Conservation (phyloP, 2,329 filamentous ascomycete species). For the Coniochaeta hoffmannii region DNA sequence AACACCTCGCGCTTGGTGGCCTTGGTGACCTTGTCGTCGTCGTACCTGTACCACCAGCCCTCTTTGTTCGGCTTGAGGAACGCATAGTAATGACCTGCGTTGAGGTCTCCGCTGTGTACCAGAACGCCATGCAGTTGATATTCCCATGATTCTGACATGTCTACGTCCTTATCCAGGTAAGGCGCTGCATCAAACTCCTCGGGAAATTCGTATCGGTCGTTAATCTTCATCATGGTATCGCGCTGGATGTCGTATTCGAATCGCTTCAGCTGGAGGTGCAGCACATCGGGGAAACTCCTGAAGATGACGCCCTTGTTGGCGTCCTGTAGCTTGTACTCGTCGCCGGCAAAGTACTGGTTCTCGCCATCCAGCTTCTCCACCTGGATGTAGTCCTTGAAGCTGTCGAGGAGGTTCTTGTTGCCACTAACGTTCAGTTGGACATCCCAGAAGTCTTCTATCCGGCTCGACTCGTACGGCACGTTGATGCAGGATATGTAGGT, state of each 20-base stretch:
- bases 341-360: constrained; percentile 93
- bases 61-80: constrained; percentile 92
- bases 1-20: constrained; percentile 86
- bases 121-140: constrained; percentile 94
- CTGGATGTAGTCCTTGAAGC: constrained; percentile 92
- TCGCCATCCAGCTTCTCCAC: constrained; percentile 96
- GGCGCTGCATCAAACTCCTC: constrained; percentile 77
- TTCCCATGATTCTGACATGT: constrained; percentile 79
- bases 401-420: constrained; percentile 87
- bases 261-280: constrained; percentile 91
- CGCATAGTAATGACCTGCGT: constrained; percentile 97
- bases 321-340: constrained; percentile 87
- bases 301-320: constrained; percentile 98
- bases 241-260: constrained; percentile 97
- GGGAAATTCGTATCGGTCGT: constrained; percentile 85
- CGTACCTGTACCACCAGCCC: constrained; percentile 93
- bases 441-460: constrained; percentile 97
- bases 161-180: constrained; percentile 79
- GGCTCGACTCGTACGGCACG: constrained; percentile 92
- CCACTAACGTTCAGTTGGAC: constrained; percentile 94
- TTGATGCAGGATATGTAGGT: constrained; percentile 99
- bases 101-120: constrained; percentile 92
- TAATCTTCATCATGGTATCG: constrained; percentile 98
- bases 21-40: constrained; percentile 94
- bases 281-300: constrained; percentile 84